Conservation (phyloP, 1,284 basidiomycete genomes). For the Afroboletus lepidellus region DNA sequence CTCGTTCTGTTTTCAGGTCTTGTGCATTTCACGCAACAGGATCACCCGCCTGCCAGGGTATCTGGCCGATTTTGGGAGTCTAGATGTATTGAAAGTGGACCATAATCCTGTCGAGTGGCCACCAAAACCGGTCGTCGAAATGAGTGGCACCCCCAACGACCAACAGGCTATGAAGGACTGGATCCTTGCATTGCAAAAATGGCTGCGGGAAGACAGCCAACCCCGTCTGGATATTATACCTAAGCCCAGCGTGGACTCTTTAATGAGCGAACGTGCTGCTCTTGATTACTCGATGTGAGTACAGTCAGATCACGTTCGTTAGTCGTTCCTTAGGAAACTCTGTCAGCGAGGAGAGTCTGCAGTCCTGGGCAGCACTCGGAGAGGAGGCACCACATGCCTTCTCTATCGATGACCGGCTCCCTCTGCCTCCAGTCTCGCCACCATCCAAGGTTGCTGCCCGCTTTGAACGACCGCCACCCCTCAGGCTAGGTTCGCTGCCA, state of each 20-base stretch:
- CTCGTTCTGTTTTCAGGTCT: constrained; percentile 53
- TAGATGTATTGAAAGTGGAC: constrained; percentile 86
- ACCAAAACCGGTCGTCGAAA: constrained; percentile 53
- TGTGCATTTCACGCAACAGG: constrained; percentile 86
- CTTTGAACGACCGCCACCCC: constrained; percentile 47
- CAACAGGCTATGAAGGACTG: constrained; percentile 62
- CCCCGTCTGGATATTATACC: constrained; percentile 29
- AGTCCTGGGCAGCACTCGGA: constrained; percentile 43
- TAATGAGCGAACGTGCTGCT: constrained; percentile 41
- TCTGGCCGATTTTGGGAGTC: constrained; percentile 66
- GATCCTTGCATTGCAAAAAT: constrained; percentile 70
- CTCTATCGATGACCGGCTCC: constrained; percentile 58
- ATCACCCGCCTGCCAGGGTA: constrained; percentile 80
- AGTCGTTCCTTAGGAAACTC: constrained; percentile 6
- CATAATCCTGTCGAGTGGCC: constrained; percentile 95
- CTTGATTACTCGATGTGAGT: constrained; percentile 45
- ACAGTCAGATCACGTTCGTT: constrained; percentile 1
- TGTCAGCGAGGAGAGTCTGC: constrained; percentile 41
- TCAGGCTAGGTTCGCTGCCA: constrained; percentile 48
- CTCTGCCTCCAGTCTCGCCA: constrained; percentile 40
- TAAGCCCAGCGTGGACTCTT: constrained; percentile 43
- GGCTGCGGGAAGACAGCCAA: constrained; percentile 60
- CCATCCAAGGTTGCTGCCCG: constrained; percentile 32
- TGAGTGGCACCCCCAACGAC: constrained; percentile 44
- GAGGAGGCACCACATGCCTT: constrained; percentile 51